Conservation (phyloP, 2,329 filamentous ascomycete genomes). For the Pseudogymnoascus sp. region DNA sequence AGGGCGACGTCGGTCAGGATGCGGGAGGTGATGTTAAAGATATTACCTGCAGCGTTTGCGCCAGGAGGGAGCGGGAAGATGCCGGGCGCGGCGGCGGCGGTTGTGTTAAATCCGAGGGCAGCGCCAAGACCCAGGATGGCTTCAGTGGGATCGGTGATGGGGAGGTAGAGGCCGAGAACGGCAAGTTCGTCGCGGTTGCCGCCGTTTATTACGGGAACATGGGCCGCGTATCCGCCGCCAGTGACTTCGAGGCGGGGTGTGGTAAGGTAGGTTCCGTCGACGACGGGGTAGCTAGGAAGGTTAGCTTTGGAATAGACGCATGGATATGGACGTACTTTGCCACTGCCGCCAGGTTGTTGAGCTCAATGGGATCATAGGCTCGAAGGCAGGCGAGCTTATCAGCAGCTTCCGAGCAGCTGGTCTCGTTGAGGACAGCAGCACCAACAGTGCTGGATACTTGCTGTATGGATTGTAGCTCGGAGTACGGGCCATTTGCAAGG, state of each 20-base stretch:
- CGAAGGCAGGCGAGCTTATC: constrained; percentile 21
- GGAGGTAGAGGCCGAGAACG: constrained; percentile 22
- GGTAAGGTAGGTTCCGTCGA: constrained; percentile 27
- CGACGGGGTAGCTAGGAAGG: constrained; percentile 18
- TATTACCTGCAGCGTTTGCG: constrained; percentile 17
- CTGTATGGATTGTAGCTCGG: background rate
- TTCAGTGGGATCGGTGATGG: constrained; percentile 16
- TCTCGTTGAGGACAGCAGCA: constrained; percentile 15
- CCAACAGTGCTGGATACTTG: constrained; percentile 6
- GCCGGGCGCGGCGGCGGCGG: background rate
- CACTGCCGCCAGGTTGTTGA: constrained; percentile 3
- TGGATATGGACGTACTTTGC: background rate
- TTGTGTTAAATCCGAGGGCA: background rate
- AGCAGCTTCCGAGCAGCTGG: constrained; percentile 18
- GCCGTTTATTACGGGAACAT: constrained; percentile 27
- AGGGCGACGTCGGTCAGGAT: constrained; percentile 27
- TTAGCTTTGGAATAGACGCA: background rate
- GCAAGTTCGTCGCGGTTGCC: constrained; percentile 29
- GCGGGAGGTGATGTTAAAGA: constrained; percentile 29
- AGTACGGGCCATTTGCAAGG: constrained; percentile 14
- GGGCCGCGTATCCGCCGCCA: constrained; percentile 12
- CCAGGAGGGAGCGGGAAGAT: constrained; percentile 19
- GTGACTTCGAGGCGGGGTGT: constrained; percentile 19
- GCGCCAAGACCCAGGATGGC: background rate
- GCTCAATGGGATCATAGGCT: constrained; percentile 13